Conservation (phyloP, 2,329 filamentous ascomycete genomes). For the Phyllosticta capitalensis region DNA sequence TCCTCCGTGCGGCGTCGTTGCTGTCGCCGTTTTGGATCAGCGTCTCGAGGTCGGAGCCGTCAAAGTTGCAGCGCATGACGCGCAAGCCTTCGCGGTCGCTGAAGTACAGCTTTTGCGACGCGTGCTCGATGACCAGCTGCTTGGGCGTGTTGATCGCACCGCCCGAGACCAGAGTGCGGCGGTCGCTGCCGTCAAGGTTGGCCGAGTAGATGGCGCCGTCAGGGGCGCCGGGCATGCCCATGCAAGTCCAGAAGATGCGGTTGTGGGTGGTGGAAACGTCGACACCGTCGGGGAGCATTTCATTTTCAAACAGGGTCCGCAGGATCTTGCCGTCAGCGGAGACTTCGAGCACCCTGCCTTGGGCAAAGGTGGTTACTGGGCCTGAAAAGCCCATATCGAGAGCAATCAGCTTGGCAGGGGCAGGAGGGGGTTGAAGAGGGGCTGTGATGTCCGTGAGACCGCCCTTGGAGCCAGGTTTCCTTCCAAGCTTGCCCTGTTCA, state of each 20-base stretch:
- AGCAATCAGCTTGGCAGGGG: neutral
- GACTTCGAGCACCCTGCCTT: constrained; percentile 1
- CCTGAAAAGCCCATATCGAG: constrained; percentile 5
- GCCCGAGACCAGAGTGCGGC: constrained; percentile 32
- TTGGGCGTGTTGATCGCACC: constrained; percentile 43
- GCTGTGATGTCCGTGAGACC: constrained; percentile 22
- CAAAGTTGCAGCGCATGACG: constrained; percentile 27
- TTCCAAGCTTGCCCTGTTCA: constrained; percentile 38
- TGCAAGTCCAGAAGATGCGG: constrained; percentile 24
- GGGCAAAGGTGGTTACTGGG: neutral
- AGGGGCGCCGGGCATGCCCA: constrained; percentile 15
- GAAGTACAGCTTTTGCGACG: constrained; percentile 28
- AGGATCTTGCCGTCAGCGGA: neutral
- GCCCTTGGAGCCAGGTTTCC: constrained; percentile 25
- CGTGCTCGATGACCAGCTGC: constrained; percentile 26
- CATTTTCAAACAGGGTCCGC: neutral
- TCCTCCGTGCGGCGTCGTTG: constrained; percentile 12
- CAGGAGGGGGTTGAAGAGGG: neutral
- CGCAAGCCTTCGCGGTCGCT: constrained; percentile 35
- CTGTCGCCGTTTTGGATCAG: constrained; percentile 30
- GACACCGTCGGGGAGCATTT: constrained; percentile 23
- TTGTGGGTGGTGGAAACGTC: constrained; percentile 14
- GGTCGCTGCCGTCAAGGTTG: constrained; percentile 40
- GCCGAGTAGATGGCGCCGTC: constrained; percentile 38
- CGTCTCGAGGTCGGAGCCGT: constrained; percentile 26